These are phyloP conservation scores for Phaeosphaeria sp. DNA, from an alignment of 2,329 filamentous ascomycete genomes.

Conservation along the genomic window DNA sequence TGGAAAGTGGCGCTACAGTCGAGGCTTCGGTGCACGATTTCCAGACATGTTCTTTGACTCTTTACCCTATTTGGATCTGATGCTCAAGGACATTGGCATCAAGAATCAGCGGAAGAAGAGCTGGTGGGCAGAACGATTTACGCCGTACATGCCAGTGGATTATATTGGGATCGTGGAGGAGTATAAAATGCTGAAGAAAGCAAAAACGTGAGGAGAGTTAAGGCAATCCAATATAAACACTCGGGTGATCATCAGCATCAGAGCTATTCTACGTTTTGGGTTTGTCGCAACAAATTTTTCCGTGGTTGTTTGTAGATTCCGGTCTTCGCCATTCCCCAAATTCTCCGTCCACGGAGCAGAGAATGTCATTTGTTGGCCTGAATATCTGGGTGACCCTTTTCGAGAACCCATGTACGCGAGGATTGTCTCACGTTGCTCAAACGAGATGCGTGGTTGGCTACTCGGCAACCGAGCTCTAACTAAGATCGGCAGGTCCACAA, in stretches of 20 bases:
- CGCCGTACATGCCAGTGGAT: constrained; percentile 31
- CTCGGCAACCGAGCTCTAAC: constrained; percentile 6
- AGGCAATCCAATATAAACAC: too few species aligned
- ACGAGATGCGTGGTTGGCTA: constrained; percentile 17
- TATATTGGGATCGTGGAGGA: constrained; percentile 35
- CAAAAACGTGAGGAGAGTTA: neutral
- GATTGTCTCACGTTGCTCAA: constrained; percentile 27
- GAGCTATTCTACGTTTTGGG: too few species aligned
- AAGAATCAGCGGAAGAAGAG: constrained; percentile 26
- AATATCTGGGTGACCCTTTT: neutral
- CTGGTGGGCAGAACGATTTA: constrained; percentile 31
- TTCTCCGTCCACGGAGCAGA: too few species aligned
- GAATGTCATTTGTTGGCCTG: too few species aligned
- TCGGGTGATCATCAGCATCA: too few species aligned
- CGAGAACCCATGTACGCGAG: neutral
- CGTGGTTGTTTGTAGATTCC: too few species aligned
- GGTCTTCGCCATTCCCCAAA: too few species aligned
- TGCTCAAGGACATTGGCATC: constrained; percentile 35
- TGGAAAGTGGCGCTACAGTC: constrained; percentile 37
- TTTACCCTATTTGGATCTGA: constrained; percentile 38
- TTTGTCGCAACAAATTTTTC: too few species aligned
- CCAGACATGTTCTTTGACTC: constrained; percentile 41
- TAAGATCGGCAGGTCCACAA: constrained; percentile 17
- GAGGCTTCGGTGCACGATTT: constrained; percentile 35
- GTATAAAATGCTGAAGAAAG: constrained; percentile 15